A percentile compares a stretch with the other conserved stretches of the same genome.
Evolutionary conservation across 768 basidiomycete genomes (phyloP).

Genomic region (Leccinellum rugosiceps): DNA sequence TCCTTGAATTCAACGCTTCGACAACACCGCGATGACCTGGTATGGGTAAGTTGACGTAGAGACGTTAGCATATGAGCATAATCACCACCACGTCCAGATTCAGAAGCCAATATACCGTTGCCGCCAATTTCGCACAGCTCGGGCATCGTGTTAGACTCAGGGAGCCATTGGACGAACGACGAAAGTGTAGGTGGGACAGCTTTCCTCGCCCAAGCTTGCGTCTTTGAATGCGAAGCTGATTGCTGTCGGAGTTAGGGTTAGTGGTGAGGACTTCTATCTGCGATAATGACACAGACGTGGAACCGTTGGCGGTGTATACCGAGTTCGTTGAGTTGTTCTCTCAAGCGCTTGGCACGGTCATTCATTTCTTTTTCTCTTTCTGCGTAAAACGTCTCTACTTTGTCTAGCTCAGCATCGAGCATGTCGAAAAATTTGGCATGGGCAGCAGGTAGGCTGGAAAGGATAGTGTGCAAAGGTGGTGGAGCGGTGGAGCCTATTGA

Average conservation of each 20-base stretch:
- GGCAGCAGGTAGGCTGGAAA: conserved; percentile 52
- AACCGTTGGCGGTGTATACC: conserved; percentile 59
- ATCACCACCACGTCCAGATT: conserved; percentile 17
- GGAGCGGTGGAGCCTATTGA: conserved; percentile 11
- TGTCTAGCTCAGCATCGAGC: conserved; percentile 75
- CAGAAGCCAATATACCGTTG: conserved; percentile 8
- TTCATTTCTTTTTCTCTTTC: conserved; percentile 65
- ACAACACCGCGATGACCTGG: not conserved
- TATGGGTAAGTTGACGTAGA: not conserved
- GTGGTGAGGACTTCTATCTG: not conserved
- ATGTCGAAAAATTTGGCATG: conserved; percentile 72
- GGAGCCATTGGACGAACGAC: conserved; percentile 3
- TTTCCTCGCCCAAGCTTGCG: conserved; percentile 8
- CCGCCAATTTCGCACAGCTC: not conserved
- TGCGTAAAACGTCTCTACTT: conserved; percentile 80
- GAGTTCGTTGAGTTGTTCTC: conserved; percentile 72
- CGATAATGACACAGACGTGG: conserved; percentile 41
- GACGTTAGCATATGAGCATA: not conserved
- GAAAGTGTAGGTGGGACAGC: conserved; percentile 1
- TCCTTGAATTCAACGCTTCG: not conserved
- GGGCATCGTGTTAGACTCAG: not conserved
- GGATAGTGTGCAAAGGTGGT: conserved; percentile 44
- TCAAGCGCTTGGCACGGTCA: conserved; percentile 43
- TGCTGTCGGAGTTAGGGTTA: conserved; percentile 4
- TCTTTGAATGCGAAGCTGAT: conserved; percentile 3